Evolutionary conservation across 1,284 basidiomycete genomes (phyloP).

Genomic region (Porodaedalea pini): DNA sequence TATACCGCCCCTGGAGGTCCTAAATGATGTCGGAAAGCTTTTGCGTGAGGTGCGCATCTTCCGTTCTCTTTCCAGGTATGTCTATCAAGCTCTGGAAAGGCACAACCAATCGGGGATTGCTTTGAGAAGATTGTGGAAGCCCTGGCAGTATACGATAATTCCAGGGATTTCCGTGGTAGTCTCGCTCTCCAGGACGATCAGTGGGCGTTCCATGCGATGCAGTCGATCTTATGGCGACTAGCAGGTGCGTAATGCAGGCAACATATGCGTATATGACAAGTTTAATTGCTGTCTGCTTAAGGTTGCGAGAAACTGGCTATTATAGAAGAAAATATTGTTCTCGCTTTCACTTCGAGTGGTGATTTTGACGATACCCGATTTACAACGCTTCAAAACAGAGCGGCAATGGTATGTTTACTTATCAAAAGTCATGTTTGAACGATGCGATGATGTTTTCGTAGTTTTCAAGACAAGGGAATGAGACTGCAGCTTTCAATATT

Average conservation of each 20-base stretch:
- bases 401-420: conserved; percentile 51
- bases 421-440: background rate
- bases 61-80: background rate
- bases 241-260: conserved; percentile 45
- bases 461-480: conserved; percentile 60
- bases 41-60: conserved; percentile 46
- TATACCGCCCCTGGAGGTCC: conserved; percentile 69
- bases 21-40: conserved; percentile 68
- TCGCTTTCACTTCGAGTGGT: conserved; percentile 58
- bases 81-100: conserved; percentile 37
- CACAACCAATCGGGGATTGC: conserved; percentile 65
- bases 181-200: conserved; percentile 49
- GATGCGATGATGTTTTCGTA: background rate
- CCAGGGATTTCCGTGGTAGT: conserved; percentile 60
- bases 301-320: conserved; percentile 64
- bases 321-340: conserved; percentile 66
- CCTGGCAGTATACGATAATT: conserved; percentile 58
- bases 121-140: conserved; percentile 68
- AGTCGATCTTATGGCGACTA: conserved; percentile 66
- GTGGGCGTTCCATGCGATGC: conserved; percentile 68
- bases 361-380: conserved; percentile 59
- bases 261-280: too few relatives aligned
- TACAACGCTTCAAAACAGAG: conserved; percentile 57
- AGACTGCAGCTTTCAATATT: conserved; percentile 55
- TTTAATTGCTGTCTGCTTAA: too few relatives aligned